Percentiles rank a stretch among this genome's conserved stretches.
phyloP scores from a whole-genome alignment of 179 eudicot species.

The Gypsophila paniculata region DNA sequence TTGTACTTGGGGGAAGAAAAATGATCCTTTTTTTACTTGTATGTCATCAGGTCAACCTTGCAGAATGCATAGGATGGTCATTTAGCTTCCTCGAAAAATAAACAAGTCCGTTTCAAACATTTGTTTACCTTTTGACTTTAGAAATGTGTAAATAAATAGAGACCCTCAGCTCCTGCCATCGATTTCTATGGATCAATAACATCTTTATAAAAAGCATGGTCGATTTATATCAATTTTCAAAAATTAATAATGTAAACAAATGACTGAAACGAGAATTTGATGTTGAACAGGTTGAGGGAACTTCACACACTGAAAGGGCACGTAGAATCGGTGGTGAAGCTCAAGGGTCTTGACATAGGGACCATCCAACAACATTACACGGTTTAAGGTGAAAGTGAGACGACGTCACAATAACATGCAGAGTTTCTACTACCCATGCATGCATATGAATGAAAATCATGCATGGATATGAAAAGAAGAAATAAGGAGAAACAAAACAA shows the following conservation, averaged over 20 bases:
- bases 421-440: slow-evolving; percentile 10
- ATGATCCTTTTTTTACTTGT: slow-evolving; percentile 4
- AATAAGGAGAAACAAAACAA: slow-evolving; percentile 11
- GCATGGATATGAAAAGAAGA: slow-evolving; percentile 21
- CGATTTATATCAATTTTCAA: too few relatives aligned
- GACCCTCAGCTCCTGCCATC: too few relatives aligned
- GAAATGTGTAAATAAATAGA: too few relatives aligned
- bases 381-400: slow-evolving; percentile 23
- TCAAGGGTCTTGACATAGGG: slow-evolving; percentile 34
- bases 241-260: too few relatives aligned
- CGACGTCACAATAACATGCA: not conserved
- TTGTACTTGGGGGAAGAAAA: slow-evolving; percentile 20
- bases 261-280: not conserved
- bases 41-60: slow-evolving; percentile 27
- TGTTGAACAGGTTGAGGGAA: slow-evolving; percentile 35
- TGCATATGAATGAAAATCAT: slow-evolving; percentile 4
- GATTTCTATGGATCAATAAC: too few relatives aligned
- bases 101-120: not conserved
- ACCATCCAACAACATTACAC: slow-evolving; percentile 33
- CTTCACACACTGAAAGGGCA: slow-evolving; percentile 39
- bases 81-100: slow-evolving; percentile 23
- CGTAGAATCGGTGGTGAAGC: slow-evolving; percentile 38
- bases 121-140: too few relatives aligned
- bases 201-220: too few relatives aligned
- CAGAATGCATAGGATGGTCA: slow-evolving; percentile 22